Evolutionary conservation across 2,329 filamentous ascomycete species (phyloP).

Genomic region (Aspergillus sp.): DNA sequence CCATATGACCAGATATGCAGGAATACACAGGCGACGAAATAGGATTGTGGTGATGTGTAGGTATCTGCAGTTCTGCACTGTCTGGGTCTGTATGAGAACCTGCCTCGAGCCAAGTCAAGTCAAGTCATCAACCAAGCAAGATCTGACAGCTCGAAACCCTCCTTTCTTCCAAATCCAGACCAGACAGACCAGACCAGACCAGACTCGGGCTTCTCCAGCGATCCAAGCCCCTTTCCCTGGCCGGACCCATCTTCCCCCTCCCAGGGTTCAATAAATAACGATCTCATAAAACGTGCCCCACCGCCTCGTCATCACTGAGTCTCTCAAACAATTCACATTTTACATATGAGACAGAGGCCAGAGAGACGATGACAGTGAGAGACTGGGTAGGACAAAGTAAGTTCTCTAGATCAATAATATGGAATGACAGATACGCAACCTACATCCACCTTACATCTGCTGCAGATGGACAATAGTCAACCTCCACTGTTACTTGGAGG

Average conservation of each 20-base stretch:
- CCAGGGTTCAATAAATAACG: constrained; percentile 16
- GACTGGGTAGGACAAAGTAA: too few species aligned
- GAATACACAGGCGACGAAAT: background rate
- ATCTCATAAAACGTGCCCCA: constrained; percentile 15
- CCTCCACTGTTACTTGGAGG: too few species aligned
- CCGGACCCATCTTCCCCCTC: background rate
- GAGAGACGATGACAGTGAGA: too few species aligned
- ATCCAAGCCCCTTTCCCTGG: background rate
- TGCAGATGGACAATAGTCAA: too few species aligned
- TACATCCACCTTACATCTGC: background rate
- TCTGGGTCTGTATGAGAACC: too few species aligned
- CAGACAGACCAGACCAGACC: background rate
- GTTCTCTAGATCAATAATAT: background rate
- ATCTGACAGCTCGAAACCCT: background rate
- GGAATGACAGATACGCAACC: background rate
- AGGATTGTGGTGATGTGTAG: background rate
- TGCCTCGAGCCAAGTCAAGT: background rate
- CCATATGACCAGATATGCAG: background rate
- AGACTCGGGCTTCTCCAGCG: background rate
- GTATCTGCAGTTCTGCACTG: too few species aligned
- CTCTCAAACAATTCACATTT: too few species aligned
- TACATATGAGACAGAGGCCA: too few species aligned
- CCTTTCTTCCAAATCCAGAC: background rate
- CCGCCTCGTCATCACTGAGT: constrained; percentile 14
- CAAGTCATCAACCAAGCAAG: background rate